phyloP scores from a whole-genome alignment of 2,329 filamentous ascomycete genomes.

The Penicillium hordei region DNA sequence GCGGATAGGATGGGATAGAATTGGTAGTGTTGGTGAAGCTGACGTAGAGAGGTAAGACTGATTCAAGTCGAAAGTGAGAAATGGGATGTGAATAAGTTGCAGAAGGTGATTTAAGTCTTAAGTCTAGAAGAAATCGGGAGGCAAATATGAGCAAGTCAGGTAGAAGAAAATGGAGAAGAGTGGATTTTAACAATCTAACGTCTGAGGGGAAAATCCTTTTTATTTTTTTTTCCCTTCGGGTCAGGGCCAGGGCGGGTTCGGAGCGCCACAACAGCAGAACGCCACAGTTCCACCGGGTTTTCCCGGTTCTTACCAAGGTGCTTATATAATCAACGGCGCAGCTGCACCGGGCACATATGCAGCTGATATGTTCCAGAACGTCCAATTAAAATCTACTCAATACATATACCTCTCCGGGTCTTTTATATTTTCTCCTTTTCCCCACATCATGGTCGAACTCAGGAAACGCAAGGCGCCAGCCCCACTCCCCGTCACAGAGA shows the following conservation, averaged over 20 bases:
- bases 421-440: background rate
- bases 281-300: conserved; percentile 1
- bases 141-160: conserved; percentile 8
- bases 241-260: conserved; percentile 9
- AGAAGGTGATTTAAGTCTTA: background rate
- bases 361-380: conserved; percentile 4
- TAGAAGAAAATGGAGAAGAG: conserved; percentile 10
- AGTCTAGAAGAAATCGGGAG: conserved; percentile 3
- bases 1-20: background rate
- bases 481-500: conserved; percentile 42
- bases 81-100: background rate
- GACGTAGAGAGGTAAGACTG: background rate
- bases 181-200: conserved; percentile 9
- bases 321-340: background rate
- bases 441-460: conserved; percentile 53
- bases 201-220: conserved; percentile 6
- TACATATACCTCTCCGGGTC: background rate
- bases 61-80: background rate
- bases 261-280: background rate
- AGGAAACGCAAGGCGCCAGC: conserved; percentile 61
- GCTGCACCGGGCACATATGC: background rate
- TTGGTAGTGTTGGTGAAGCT: background rate
- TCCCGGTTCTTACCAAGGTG: background rate
- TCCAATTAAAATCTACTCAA: background rate
- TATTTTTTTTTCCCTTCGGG: conserved; percentile 5